Conservation (phyloP, 2,329 filamentous ascomycete genomes). For the Rachicladosporium sp. region DNA sequence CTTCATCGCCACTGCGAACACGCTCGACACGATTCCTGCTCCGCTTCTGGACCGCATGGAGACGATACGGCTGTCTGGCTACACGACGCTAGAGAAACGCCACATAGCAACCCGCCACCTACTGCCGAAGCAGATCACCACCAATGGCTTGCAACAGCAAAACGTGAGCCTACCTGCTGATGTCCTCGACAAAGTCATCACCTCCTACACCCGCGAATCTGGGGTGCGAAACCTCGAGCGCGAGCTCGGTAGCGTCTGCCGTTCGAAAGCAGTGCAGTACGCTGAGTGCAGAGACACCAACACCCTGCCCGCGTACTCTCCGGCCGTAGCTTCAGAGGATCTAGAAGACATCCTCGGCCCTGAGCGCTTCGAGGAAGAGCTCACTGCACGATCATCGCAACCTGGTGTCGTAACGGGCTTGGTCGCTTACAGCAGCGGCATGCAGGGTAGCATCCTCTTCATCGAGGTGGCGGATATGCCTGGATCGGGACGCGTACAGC, state of each 20-base stretch:
- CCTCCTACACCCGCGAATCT: conserved; percentile 89
- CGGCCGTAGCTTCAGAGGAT: conserved; percentile 62
- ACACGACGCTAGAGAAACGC: conserved; percentile 92
- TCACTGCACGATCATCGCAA: conserved; percentile 68
- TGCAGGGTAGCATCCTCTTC: conserved; percentile 91
- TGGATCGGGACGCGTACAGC: conserved; percentile 77
- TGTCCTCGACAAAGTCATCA: conserved; percentile 89
- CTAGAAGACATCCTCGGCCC: conserved; percentile 85
- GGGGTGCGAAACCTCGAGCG: conserved; percentile 93
- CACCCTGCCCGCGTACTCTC: conserved; percentile 53
- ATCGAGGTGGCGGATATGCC: conserved; percentile 98
- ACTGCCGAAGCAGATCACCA: conserved; percentile 85
- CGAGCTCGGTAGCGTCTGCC: conserved; percentile 87
- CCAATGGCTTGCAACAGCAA: conserved; percentile 68
- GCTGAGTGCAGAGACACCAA: conserved; percentile 75
- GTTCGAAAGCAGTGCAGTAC: conserved; percentile 88
- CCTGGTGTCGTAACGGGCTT: conserved; percentile 93
- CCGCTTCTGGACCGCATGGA: conserved; percentile 95
- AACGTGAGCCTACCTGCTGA: conserved; percentile 69
- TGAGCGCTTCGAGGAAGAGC: conserved; percentile 89
- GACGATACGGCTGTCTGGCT: conserved; percentile 82
- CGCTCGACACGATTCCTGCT: conserved; percentile 85
- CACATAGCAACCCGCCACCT: conserved; percentile 88
- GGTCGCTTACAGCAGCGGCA: conserved; percentile 84
- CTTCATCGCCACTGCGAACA: conserved; percentile 96